A percentile compares a stretch with the other conserved stretches of the same genome.
phyloP scores from a whole-genome alignment of 1,284 basidiomycete species.

The Irpex lacteus region DNA sequence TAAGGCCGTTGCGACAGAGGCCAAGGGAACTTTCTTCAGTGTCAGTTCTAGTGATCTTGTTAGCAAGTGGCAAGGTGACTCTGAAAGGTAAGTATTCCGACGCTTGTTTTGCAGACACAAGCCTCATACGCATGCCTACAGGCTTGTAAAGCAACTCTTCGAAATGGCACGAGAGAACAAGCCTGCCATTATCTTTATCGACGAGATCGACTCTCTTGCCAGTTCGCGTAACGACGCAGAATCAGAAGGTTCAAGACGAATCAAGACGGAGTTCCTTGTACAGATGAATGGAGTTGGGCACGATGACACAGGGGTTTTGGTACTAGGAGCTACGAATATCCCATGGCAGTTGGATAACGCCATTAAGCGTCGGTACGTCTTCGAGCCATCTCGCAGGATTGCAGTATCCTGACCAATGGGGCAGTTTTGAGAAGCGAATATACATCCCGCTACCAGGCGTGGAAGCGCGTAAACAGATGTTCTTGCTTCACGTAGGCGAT shows the following conservation, averaged over 20 bases:
- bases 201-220: conserved; percentile 96
- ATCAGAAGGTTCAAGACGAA: conserved; percentile 92
- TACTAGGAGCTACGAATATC: conserved; percentile 98
- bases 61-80: conserved; percentile 99
- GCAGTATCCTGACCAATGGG: background rate
- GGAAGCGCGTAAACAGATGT: conserved; percentile 94
- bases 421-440: conserved; percentile 94
- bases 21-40: conserved; percentile 98
- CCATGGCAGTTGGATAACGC: conserved; percentile 97
- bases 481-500: conserved; percentile 92
- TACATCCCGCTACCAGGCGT: conserved; percentile 96
- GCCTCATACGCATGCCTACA: conserved; percentile 29
- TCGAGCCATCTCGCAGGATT: background rate
- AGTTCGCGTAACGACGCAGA: conserved; percentile 96
- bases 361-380: conserved; percentile 86
- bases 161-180: conserved; percentile 96
- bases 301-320: conserved; percentile 96
- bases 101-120: background rate
- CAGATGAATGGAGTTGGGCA: conserved; percentile 99
- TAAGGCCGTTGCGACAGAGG: conserved; percentile 98
- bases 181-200: conserved; percentile 98
- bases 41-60: conserved; percentile 95
- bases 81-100: conserved; percentile 70
- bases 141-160: conserved; percentile 95
- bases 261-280: conserved; percentile 98